phyloP scores from a whole-genome alignment of 192 early-diverging fungal species.

The Backusella psychrophila region DNA sequence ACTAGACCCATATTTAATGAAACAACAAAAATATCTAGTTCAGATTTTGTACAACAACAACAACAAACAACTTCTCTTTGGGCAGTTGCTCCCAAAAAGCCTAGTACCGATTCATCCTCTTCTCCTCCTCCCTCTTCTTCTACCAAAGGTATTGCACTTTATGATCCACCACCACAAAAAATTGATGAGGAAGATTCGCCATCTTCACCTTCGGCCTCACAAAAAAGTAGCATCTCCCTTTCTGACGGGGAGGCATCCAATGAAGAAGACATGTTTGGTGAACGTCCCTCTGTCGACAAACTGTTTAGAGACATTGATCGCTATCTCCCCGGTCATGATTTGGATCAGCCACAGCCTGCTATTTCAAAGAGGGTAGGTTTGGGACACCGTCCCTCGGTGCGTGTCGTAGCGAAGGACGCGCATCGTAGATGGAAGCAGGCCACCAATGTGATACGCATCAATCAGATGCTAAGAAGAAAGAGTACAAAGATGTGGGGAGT shows the following conservation, averaged over 20 bases:
- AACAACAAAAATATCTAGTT: not conserved
- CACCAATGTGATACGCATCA: slow-evolving; percentile 21
- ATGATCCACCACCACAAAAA: not conserved
- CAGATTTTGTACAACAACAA: not conserved
- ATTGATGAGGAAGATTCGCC: not conserved
- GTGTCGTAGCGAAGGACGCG: slow-evolving; percentile 42
- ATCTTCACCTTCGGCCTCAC: not conserved
- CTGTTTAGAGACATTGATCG: slow-evolving; percentile 62
- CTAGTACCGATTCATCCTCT: not conserved
- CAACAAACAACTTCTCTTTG: slow-evolving; percentile 1
- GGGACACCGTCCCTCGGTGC: slow-evolving; percentile 44
- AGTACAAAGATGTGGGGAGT: slow-evolving; percentile 50
- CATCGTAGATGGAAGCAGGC: slow-evolving; percentile 14
- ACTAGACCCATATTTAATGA: not conserved
- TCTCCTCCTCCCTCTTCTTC: not conserved
- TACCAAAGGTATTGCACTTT: not conserved
- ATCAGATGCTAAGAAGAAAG: slow-evolving; percentile 22
- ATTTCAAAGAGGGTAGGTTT: slow-evolving; percentile 12
- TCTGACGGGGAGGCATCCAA: not conserved
- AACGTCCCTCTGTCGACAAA: slow-evolving; percentile 62
- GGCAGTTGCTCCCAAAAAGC: not conserved
- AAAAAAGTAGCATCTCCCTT: not conserved
- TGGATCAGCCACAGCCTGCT: slow-evolving; percentile 30
- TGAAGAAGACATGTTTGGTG: slow-evolving; percentile 42
- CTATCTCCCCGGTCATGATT: slow-evolving; percentile 71